Evolutionary conservation across 2,329 filamentous ascomycete genomes (phyloP), one percentile per base, ranked within the genome.

Genomic region (Cadophora sp.): DNA sequence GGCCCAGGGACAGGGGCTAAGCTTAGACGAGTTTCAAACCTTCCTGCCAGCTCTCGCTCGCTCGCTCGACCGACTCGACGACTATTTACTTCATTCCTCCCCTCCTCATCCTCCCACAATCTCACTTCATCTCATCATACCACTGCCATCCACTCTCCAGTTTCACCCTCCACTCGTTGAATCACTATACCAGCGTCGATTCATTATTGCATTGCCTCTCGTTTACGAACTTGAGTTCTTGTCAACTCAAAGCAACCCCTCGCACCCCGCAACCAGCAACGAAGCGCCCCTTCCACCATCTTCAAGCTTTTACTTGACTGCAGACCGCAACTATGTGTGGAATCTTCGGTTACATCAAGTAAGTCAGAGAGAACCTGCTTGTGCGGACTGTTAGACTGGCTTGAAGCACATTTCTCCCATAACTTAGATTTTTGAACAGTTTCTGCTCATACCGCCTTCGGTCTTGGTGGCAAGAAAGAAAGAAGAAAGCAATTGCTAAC

Each of bases 321-420:
- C 33, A 62, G 48, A 62, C 33, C 24, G 56, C 47, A 47, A 61
- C 27, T 27, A 55, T 65, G 56, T 56, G 64, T 61, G 64, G 64
- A 61, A 65, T 65, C 43, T 65, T 65, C 64, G 64, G 64, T 39
- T 65, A 65, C 48, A 65, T 59, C 64, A 65, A 65, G 64, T 65
- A 33, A 64, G 62, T 58, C 16, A 7, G 5, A 3, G 33, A 13
- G 22, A 7, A 41, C 14, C 14, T 24, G 5, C 20, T 58, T 41
- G 7, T 27, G 33, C n/a, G n/a, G 20, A 24, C n/a, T 58, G 1
- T 16, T 18, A 33, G 11, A 14, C 18, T 39, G n/a, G n/a, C 36
- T 22, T 6, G 20, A 8, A 43, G 13, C 11, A 14, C 4, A 41
- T n/a, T n/a, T 13, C 8, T 16, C n/a, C 48, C 36, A n/a, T 16